Conservation (phyloP, 352 stramenopile species). For the Halophytophthora batemanensis region DNA sequence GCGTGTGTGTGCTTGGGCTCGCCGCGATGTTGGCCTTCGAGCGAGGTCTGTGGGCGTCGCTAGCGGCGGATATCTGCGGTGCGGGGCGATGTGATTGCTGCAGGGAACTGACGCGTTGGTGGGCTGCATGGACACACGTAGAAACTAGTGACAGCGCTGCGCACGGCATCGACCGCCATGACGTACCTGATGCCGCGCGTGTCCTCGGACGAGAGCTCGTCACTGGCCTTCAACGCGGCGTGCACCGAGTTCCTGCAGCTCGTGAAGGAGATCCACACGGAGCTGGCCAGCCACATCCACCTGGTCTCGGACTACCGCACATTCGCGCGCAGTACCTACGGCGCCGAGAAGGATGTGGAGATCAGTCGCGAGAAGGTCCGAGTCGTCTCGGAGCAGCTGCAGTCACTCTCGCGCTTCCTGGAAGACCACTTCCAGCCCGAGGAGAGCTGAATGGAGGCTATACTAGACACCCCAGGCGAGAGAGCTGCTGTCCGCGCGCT, state of each 20-base stretch:
- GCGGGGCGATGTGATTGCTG: constrained; percentile 2
- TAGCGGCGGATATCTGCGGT: neutral
- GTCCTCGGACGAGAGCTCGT: constrained; percentile 64
- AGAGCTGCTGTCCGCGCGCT: neutral
- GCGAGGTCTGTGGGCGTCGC: neutral
- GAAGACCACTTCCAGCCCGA: constrained; percentile 72
- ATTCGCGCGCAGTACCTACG: constrained; percentile 81
- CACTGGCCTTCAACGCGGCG: constrained; percentile 68
- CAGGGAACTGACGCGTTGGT: constrained; percentile 4
- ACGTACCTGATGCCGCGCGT: constrained; percentile 58
- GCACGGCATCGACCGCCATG: constrained; percentile 64
- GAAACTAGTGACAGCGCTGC: constrained; percentile 80
- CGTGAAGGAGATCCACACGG: constrained; percentile 81
- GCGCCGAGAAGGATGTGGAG: constrained; percentile 77
- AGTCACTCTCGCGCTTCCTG: constrained; percentile 69
- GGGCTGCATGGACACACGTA: constrained; percentile 15
- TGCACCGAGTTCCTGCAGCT: constrained; percentile 86
- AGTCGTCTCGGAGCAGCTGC: constrained; percentile 75
- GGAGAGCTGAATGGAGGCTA: constrained; percentile 37
- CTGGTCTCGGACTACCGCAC: constrained; percentile 83
- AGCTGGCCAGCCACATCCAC: constrained; percentile 82
- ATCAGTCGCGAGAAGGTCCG: constrained; percentile 77
- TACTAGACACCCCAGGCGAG: neutral
- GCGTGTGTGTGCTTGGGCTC: neutral
- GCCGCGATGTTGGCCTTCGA: neutral